A percentile compares a stretch with the other conserved stretches of the same genome.
phyloP scores from a whole-genome alignment of 345 rosid genomes.

The Melastoma malabathricum region DNA sequence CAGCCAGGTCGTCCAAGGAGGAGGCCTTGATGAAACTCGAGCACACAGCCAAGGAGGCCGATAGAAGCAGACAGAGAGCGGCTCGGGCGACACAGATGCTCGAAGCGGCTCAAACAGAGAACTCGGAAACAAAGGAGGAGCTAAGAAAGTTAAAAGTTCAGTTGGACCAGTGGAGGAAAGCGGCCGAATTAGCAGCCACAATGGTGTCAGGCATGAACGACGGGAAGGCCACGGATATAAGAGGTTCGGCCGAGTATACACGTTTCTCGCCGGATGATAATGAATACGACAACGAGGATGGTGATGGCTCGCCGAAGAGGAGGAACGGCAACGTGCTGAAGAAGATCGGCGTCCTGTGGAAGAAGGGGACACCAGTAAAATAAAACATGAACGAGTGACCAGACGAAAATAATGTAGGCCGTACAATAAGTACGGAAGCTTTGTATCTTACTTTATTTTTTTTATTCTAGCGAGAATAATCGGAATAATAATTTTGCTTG shows the following conservation, averaged over 20 bases:
- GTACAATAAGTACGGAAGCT: too few species aligned
- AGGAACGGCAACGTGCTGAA: slow-evolving; percentile 78
- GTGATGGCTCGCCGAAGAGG: slow-evolving; percentile 90
- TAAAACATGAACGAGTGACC: neutral
- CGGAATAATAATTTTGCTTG: too few species aligned
- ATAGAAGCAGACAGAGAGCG: slow-evolving; percentile 52
- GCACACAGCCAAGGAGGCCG: slow-evolving; percentile 53
- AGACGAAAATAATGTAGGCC: too few species aligned
- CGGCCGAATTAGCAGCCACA: slow-evolving; percentile 90
- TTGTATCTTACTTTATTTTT: too few species aligned
- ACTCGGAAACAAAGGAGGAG: slow-evolving; percentile 72
- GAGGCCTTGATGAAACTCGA: slow-evolving; percentile 55
- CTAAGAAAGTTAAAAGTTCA: slow-evolving; percentile 87
- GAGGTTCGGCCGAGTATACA: slow-evolving; percentile 44
- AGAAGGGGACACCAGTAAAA: slow-evolving; percentile 63
- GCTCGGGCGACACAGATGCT: slow-evolving; percentile 51
- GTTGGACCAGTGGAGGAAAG: slow-evolving; percentile 97
- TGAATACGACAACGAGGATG: slow-evolving; percentile 50
- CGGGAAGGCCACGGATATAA: slow-evolving; percentile 52
- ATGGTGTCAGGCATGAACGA: slow-evolving; percentile 67
- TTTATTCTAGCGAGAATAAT: too few species aligned
- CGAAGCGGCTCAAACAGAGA: slow-evolving; percentile 60
- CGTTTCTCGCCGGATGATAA: slow-evolving; percentile 3
- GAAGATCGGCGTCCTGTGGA: slow-evolving; percentile 83
- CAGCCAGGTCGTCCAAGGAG: slow-evolving; percentile 38